Percentiles rank a stretch among this genome's conserved stretches.
Evolutionary conservation across 164 flowering plant species (phyloP).

Genomic region (Buxus sempervirens): DNA sequence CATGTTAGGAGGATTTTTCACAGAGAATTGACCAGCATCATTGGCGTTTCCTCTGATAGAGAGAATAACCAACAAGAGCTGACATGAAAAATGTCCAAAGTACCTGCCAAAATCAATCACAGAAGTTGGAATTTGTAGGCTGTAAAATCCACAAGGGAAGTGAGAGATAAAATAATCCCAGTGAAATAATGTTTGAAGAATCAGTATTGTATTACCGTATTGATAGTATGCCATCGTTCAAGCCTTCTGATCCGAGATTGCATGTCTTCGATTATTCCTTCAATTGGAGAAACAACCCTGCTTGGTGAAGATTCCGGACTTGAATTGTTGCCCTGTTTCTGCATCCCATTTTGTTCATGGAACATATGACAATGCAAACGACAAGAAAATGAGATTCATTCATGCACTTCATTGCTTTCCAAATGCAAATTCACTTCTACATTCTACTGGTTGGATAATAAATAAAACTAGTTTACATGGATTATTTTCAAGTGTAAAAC

Average conservation of each 20-base stretch:
- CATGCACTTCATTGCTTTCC: neutral
- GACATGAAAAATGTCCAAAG: constrained; percentile 97
- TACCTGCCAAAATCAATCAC: constrained; percentile 64
- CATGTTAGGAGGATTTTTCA: constrained; percentile 1
- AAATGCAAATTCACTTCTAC: neutral
- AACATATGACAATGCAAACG: neutral
- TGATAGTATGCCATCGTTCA: constrained; percentile 86
- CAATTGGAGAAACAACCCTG: constrained; percentile 59
- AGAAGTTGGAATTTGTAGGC: too few relatives aligned
- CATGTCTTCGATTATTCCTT: constrained; percentile 76
- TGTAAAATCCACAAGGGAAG: neutral
- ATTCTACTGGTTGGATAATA: too few relatives aligned
- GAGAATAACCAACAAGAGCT: constrained; percentile 92
- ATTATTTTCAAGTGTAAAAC: neutral
- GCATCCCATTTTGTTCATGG: constrained; percentile 6
- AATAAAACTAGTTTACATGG: neutral
- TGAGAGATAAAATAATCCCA: neutral
- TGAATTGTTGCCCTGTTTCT: constrained; percentile 66
- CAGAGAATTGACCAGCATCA: constrained; percentile 17
- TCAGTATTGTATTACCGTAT: constrained; percentile 52
- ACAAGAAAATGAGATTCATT: neutral
- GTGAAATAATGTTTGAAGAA: neutral
- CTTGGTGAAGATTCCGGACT: constrained; percentile 75
- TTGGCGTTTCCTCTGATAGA: constrained; percentile 76
- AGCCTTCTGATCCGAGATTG: constrained; percentile 80